phyloP scores from a whole-genome alignment of 805 yeast genomes.

The Starmerella stigmatis region DNA sequence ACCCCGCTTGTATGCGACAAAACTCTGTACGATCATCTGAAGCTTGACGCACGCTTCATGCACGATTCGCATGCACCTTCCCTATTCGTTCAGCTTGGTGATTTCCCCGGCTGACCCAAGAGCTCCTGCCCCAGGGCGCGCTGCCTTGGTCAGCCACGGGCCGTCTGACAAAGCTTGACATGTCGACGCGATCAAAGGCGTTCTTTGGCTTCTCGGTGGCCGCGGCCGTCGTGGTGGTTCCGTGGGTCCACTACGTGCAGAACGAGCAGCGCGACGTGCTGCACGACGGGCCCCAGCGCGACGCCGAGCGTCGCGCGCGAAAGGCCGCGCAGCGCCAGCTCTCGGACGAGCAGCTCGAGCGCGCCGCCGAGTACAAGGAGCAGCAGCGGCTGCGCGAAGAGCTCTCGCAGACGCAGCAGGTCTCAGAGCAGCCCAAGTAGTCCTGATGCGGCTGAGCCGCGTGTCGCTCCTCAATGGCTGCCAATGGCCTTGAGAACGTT shows the following conservation, averaged over 20 bases:
- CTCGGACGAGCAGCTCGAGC: slow-evolving; percentile 32
- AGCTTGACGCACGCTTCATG: not conserved
- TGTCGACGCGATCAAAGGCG: slow-evolving; percentile 74
- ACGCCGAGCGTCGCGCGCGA: slow-evolving; percentile 52
- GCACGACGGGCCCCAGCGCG: slow-evolving; percentile 77
- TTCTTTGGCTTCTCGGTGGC: slow-evolving; percentile 53
- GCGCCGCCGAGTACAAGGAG: slow-evolving; percentile 26
- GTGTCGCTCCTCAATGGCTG: too few relatives aligned
- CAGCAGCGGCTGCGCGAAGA: slow-evolving; percentile 23
- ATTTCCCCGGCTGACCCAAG: too few relatives aligned
- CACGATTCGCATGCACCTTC: slow-evolving; percentile 1
- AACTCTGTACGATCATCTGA: not conserved
- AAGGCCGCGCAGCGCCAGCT: slow-evolving; percentile 26
- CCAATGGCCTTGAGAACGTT: too few relatives aligned
- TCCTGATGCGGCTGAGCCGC: too few relatives aligned
- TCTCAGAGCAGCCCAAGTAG: too few relatives aligned
- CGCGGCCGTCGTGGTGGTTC: slow-evolving; percentile 49
- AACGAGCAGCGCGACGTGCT: slow-evolving; percentile 59
- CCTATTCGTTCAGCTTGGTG: too few relatives aligned
- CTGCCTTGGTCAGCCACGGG: not conserved
- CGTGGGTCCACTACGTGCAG: slow-evolving; percentile 66
- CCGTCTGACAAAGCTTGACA: slow-evolving; percentile 25
- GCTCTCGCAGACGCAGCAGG: slow-evolving; percentile 22
- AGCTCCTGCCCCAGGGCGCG: not conserved
- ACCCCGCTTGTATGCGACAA: too few relatives aligned